phyloP scores from a whole-genome alignment of 306 rosid genomes.

The Gynostemma pentaphyllum region DNA sequence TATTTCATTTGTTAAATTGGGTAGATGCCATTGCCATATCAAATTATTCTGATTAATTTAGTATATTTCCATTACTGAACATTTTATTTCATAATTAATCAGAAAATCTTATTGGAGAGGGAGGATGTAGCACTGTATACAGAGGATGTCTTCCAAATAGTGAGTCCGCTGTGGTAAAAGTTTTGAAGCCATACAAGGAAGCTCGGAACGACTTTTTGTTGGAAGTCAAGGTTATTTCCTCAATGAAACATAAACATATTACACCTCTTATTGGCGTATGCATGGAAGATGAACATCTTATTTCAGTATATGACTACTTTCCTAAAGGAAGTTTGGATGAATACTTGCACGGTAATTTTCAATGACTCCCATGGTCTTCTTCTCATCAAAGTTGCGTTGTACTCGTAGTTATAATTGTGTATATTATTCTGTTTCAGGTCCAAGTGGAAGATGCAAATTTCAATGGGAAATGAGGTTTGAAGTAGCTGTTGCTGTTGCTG shows the following conservation, averaged over 20 bases:
- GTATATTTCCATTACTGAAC: not conserved
- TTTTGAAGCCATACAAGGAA: slow-evolving; percentile 44
- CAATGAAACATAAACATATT: slow-evolving; percentile 48
- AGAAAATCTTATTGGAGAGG: slow-evolving; percentile 84
- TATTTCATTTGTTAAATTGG: not conserved
- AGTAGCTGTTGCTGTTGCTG: slow-evolving; percentile 60
- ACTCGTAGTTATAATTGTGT: slow-evolving; percentile 26
- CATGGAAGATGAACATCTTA: slow-evolving; percentile 37
- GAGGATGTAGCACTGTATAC: slow-evolving; percentile 72
- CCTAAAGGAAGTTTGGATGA: slow-evolving; percentile 69
- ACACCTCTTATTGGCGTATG: slow-evolving; percentile 57
- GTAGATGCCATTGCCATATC: not conserved
- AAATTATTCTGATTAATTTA: not conserved
- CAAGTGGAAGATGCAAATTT: slow-evolving; percentile 22
- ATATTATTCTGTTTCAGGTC: not conserved
- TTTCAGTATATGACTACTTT: slow-evolving; percentile 69
- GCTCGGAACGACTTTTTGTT: slow-evolving; percentile 46
- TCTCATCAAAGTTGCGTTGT: not conserved
- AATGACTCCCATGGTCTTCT: not conserved
- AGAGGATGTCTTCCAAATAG: slow-evolving; percentile 54
- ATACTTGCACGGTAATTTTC: slow-evolving; percentile 48
- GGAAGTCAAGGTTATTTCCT: slow-evolving; percentile 56
- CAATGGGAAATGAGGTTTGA: slow-evolving; percentile 66
- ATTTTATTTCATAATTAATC: slow-evolving; percentile 7
- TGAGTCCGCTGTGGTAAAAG: slow-evolving; percentile 63